These are phyloP conservation scores for Tolypocladium paradoxum DNA, from an alignment of 2,329 filamentous ascomycete genomes.

Conservation along the genomic window DNA sequence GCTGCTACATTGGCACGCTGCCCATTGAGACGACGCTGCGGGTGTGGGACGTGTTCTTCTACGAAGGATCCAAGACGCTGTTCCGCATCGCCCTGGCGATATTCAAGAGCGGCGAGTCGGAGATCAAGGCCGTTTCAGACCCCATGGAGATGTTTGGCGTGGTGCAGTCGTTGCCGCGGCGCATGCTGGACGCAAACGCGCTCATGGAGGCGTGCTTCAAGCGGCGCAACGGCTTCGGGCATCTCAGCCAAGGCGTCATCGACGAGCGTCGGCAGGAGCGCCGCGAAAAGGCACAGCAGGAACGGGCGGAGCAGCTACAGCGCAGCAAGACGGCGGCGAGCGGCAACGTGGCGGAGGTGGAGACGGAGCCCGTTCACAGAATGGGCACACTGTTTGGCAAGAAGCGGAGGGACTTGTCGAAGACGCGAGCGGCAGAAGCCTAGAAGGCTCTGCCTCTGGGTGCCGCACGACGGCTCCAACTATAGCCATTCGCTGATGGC, in stretches of 20 bases:
- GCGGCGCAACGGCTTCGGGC: constrained; percentile 67
- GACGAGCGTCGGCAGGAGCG: constrained; percentile 65
- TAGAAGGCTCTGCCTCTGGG: neutral
- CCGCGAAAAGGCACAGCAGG: constrained; percentile 40
- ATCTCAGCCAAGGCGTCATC: constrained; percentile 71
- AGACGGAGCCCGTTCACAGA: constrained; percentile 18
- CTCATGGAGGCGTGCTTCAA: constrained; percentile 78
- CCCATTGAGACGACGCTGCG: constrained; percentile 86
- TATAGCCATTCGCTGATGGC: neutral
- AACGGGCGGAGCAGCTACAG: constrained; percentile 18
- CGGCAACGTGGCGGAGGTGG: constrained; percentile 19
- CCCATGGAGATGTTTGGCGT: constrained; percentile 95
- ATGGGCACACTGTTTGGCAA: constrained; percentile 37
- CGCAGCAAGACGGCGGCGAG: constrained; percentile 15
- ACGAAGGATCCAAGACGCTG: constrained; percentile 86
- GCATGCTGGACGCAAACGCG: constrained; percentile 69
- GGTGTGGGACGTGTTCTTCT: constrained; percentile 94
- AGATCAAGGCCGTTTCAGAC: constrained; percentile 70
- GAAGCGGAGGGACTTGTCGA: constrained; percentile 23
- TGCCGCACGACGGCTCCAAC: neutral
- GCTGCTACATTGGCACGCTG: constrained; percentile 83
- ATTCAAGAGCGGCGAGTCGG: constrained; percentile 76
- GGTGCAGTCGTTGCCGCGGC: constrained; percentile 76
- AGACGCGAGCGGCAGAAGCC: constrained; percentile 6
- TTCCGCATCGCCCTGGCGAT: constrained; percentile 86